Base-by-base conservation (phyloP, 2,329 filamentous ascomycete species). In the Botrytis hyacinthi region DNA sequence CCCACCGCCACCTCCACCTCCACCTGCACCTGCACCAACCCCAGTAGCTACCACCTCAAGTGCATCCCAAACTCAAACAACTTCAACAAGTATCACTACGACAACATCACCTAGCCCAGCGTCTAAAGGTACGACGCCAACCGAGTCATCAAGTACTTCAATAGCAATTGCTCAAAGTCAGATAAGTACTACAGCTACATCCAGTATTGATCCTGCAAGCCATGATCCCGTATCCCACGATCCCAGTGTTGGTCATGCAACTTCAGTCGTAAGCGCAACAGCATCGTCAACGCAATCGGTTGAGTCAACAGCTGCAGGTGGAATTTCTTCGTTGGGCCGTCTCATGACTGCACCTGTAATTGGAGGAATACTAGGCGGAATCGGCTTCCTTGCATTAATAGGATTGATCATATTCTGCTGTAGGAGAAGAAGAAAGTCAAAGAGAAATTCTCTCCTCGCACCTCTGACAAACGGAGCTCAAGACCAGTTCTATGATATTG, bases 321-420 rank as follows among this genome's bases (percentile, higher is more conserved):
- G 75, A n/a, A 77, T 78, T 62, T 76, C 78, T 67, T 76, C 76
- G 54, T 73, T 73, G 37, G 71, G 73, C 32, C 71, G 71, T 67
- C 62, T 35, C 46, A 74, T 75, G 60, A 63, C 76, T 20, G 78
- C 59, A 20, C 78, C 78, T 32, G 74, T 81, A 44, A 74, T 81
- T 29, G 80, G 79, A 63, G 78, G 80, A 40, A 77, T 81, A 66
- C 14, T 80, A 20, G 80, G 80, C 9, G 75, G 76, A 22, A 63
- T 80, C 48, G 78, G 73, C 29, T 73, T 80, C 37, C 65, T 81
- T 48, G 80, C 76, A 42, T 46, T 78, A 37, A 65, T 80, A 26
- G 78, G 71, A 32, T 74, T 80, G 18, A 37, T 81, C 54, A 75
- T 80, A 40, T 80, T 76, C 74, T 77, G 77, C 66, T 73, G 65